Percentiles rank a stretch among this genome's conserved stretches.
These are phyloP conservation scores for Axilococcus clingmanii DNA, from an alignment of 139 green algal species.

Conservation along the genomic window DNA sequence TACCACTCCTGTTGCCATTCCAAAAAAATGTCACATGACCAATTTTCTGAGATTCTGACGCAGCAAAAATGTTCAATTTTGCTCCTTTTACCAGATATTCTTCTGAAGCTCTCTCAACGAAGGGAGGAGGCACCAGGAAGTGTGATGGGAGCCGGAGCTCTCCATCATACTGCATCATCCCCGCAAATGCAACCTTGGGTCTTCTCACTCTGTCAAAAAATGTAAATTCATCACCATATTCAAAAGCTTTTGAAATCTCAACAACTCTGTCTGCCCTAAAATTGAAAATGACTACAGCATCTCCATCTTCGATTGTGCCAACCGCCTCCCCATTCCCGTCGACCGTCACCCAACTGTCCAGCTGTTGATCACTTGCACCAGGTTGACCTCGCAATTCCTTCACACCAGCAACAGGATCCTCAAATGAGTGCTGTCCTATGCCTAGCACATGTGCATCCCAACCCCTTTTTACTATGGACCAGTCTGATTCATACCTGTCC, in stretches of 20 bases:
- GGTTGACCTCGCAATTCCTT: conserved; percentile 28
- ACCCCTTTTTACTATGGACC: conserved; percentile 84
- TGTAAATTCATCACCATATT: conserved; percentile 79
- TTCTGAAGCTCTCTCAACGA: conserved; percentile 56
- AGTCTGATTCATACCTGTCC: conserved; percentile 68
- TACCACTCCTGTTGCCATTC: conserved; percentile 91
- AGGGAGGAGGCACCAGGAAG: conserved; percentile 82
- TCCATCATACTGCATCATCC: conserved; percentile 96
- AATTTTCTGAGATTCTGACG: conserved; percentile 93
- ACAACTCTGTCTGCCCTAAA: conserved; percentile 90
- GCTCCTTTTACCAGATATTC: conserved; percentile 77
- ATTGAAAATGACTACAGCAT: conserved; percentile 93
- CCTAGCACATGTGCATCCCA: conserved; percentile 89
- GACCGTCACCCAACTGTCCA: conserved; percentile 71
- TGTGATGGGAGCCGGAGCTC: conserved; percentile 83
- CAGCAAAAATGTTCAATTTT: conserved; percentile 81
- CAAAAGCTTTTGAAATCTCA: conserved; percentile 85
- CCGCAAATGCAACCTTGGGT: conserved; percentile 73
- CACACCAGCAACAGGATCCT: conserved; percentile 59
- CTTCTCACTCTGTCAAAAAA: conserved; percentile 68
- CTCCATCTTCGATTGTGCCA: conserved; percentile 53
- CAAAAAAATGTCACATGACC: conserved; percentile 91
- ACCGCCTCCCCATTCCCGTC: conserved; percentile 67
- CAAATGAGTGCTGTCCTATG: conserved; percentile 72
- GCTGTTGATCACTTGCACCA: conserved; percentile 57